These are phyloP conservation scores for Mycena vulgaris DNA, from an alignment of 768 basidiomycete species.

Conservation along the genomic window DNA sequence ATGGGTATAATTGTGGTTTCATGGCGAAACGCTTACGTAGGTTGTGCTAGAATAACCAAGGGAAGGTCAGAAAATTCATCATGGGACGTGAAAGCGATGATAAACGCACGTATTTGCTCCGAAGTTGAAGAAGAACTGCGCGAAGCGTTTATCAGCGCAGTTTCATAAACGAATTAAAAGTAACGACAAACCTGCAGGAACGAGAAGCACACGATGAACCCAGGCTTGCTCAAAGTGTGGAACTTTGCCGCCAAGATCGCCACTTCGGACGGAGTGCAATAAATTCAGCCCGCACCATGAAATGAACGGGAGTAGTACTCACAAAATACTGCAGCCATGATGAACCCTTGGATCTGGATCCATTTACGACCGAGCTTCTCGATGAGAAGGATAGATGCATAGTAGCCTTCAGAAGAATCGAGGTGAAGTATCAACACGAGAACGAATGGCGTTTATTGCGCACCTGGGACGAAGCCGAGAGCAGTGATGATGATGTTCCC, in stretches of 20 bases:
- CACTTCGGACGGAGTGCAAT: slow-evolving; percentile 57
- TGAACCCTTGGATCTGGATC: slow-evolving; percentile 85
- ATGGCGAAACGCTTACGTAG: slow-evolving; percentile 54
- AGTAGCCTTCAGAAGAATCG: slow-evolving; percentile 67
- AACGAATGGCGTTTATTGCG: neutral
- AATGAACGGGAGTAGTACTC: slow-evolving; percentile 35
- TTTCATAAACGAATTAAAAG: neutral
- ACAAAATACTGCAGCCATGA: slow-evolving; percentile 80
- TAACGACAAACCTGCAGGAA: slow-evolving; percentile 66
- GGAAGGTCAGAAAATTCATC: neutral
- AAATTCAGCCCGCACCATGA: neutral
- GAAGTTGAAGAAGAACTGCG: slow-evolving; percentile 86
- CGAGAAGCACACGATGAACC: slow-evolving; percentile 82
- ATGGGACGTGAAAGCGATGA: neutral
- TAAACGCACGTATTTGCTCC: slow-evolving; percentile 75
- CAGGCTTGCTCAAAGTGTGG: slow-evolving; percentile 64
- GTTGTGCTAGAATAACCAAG: slow-evolving; percentile 59
- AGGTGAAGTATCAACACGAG: neutral
- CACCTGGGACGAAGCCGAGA: slow-evolving; percentile 83
- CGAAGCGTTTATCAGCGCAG: slow-evolving; percentile 2
- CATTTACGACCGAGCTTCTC: slow-evolving; percentile 82
- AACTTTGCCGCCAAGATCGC: slow-evolving; percentile 80
- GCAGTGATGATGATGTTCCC: slow-evolving; percentile 77
- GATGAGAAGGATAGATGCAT: slow-evolving; percentile 75
- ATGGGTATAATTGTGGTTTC: too few relatives aligned